Evolutionary conservation across 495 filamentous ascomycete genomes (phyloP).

Genomic region (Opeltia flavorubescens): DNA sequence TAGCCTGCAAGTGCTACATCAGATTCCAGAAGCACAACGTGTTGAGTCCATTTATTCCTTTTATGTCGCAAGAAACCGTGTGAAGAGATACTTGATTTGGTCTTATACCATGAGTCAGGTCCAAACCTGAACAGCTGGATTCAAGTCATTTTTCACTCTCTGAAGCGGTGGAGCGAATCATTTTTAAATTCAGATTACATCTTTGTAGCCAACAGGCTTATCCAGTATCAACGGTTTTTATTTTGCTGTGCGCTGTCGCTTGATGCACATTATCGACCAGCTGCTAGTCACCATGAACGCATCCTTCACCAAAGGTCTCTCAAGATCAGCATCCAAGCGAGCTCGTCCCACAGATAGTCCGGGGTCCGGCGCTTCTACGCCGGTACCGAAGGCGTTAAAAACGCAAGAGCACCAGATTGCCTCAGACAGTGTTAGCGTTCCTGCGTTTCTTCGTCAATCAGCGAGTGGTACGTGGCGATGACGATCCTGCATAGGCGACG

Average conservation of each 20-base stretch:
- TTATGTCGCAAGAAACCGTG: no score
- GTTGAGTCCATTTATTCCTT: no score
- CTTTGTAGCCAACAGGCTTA: no score
- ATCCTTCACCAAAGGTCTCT: constrained; percentile 8
- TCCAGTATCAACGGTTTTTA: not conserved
- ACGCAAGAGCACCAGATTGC: constrained; percentile 5
- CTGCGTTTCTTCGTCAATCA: constrained; percentile 18
- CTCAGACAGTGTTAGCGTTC: constrained; percentile 7
- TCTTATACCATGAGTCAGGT: no score
- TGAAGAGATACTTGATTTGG: no score
- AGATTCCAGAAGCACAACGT: no score
- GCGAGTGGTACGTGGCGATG: constrained; percentile 12
- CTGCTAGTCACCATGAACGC: constrained; percentile 6
- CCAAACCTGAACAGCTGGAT: no score
- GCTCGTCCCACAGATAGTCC: constrained; percentile 19
- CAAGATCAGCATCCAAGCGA: constrained; percentile 12
- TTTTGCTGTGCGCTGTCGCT: not conserved
- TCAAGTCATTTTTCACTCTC: no score
- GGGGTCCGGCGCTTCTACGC: constrained; percentile 28
- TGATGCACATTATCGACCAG: not conserved
- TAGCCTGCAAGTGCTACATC: no score
- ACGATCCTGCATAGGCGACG: constrained; percentile 11
- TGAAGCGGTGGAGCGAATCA: no score
- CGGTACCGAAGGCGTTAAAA: constrained; percentile 11
- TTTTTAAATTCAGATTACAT: no score